A percentile compares a stretch with the other conserved stretches of the same genome.
These are phyloP conservation scores for Ophiorrhiza pumila DNA, from an alignment of 257 asterid species.

Conservation along the genomic window DNA sequence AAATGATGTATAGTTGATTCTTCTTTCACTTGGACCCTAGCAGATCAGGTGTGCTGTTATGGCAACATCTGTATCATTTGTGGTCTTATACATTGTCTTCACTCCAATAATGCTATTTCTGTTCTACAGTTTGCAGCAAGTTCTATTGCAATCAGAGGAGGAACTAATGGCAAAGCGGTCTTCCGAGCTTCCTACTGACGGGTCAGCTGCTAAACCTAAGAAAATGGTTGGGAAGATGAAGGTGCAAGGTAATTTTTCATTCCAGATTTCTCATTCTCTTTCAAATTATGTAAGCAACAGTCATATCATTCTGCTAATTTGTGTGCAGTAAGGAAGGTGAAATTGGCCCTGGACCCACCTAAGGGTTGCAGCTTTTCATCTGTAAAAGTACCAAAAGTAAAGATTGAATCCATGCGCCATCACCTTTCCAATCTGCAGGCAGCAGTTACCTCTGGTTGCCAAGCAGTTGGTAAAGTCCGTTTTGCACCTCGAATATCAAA, in stretches of 20 bases:
- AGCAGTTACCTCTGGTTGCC: slow-evolving; percentile 40
- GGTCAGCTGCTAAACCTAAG: slow-evolving; percentile 42
- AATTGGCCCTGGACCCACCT: slow-evolving; percentile 45
- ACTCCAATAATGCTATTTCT: slow-evolving; percentile 8
- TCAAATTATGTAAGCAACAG: not conserved
- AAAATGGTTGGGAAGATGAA: slow-evolving; percentile 57
- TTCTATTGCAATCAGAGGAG: slow-evolving; percentile 49
- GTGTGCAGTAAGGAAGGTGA: slow-evolving; percentile 47
- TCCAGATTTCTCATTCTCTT: not conserved
- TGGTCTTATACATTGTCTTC: not conserved
- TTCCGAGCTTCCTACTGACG: slow-evolving; percentile 41
- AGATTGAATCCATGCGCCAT: slow-evolving; percentile 29
- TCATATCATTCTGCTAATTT: slow-evolving; percentile 9
- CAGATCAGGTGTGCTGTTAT: not conserved
- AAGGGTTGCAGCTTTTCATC: slow-evolving; percentile 39
- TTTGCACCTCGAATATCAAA: slow-evolving; percentile 39
- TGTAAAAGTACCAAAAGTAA: slow-evolving; percentile 41
- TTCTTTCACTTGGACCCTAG: not conserved
- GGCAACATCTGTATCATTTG: not conserved
- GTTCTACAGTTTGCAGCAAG: slow-evolving; percentile 44
- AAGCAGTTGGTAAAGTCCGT: slow-evolving; percentile 37
- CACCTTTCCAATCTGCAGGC: slow-evolving; percentile 33
- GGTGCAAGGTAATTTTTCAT: slow-evolving; percentile 38
- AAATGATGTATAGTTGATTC: not conserved
- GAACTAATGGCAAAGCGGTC: slow-evolving; percentile 44